Evolutionary conservation across 140 eudicot genomes (phyloP).

Genomic region (Bidens hawaiensis): DNA sequence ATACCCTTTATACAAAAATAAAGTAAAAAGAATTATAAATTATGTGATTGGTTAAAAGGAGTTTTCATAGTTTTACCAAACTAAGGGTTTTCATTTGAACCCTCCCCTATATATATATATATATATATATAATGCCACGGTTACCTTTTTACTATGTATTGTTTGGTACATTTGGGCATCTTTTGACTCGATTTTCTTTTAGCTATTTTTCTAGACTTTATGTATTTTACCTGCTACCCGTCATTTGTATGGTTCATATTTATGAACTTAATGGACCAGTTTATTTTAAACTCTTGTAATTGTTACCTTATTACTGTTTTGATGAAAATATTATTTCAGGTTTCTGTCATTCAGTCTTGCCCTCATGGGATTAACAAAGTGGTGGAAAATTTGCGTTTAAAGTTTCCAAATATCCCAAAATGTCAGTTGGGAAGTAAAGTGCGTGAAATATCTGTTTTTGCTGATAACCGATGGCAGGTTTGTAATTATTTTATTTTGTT

Average conservation of each 20-base stretch:
- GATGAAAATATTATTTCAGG: slow-evolving; percentile 36
- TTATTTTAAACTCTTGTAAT: not conserved
- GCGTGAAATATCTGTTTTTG: slow-evolving; percentile 65
- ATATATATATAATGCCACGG: too few relatives aligned
- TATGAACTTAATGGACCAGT: not conserved
- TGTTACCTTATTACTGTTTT: not conserved
- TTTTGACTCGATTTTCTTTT: not conserved
- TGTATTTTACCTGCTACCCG: not conserved
- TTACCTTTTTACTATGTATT: not conserved
- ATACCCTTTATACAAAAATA: too few relatives aligned
- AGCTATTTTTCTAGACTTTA: not conserved
- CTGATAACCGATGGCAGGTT: slow-evolving; percentile 87
- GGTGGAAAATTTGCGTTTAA: slow-evolving; percentile 43
- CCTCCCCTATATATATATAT: too few relatives aligned
- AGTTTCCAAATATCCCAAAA: slow-evolving; percentile 56
- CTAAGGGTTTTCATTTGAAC: too few relatives aligned
- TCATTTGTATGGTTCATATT: not conserved
- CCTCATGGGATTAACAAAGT: slow-evolving; percentile 56
- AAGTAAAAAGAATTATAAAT: too few relatives aligned
- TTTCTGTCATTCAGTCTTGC: slow-evolving; percentile 63
- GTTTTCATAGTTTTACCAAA: too few relatives aligned
- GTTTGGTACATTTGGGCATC: not conserved
- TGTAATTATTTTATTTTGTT: slow-evolving; percentile 5
- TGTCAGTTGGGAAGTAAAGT: slow-evolving; percentile 61
- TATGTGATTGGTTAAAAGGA: too few relatives aligned